Conservation (phyloP, 2,329 filamentous ascomycete species). For the Pestalotiopsis sp. region DNA sequence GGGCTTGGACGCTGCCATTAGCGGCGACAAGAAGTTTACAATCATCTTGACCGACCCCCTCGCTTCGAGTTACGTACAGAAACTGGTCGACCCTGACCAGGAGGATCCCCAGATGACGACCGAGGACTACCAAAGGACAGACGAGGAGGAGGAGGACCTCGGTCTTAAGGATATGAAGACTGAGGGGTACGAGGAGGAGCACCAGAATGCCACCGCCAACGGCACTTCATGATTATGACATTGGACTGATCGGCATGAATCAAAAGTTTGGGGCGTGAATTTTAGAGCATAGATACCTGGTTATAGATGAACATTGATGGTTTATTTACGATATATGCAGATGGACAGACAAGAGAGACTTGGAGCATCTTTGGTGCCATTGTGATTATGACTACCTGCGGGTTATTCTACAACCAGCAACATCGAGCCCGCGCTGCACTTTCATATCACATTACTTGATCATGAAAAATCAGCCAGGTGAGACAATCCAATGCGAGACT, state of each 20-base stretch:
- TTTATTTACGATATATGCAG: not conserved
- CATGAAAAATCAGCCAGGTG: not conserved
- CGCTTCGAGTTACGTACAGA: slow-evolving; percentile 92
- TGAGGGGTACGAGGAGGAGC: slow-evolving; percentile 74
- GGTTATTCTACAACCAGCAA: not conserved
- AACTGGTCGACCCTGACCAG: slow-evolving; percentile 70
- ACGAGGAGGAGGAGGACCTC: slow-evolving; percentile 91
- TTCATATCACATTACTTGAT: not conserved
- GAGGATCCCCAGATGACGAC: slow-evolving; percentile 77
- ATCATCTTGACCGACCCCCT: slow-evolving; percentile 84
- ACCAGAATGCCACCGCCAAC: not conserved
- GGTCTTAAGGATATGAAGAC: slow-evolving; percentile 91
- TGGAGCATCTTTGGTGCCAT: not conserved
- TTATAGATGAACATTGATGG: not conserved
- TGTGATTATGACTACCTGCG: not conserved
- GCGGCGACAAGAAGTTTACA: slow-evolving; percentile 77
- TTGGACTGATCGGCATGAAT: not conserved
- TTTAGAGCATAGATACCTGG: slow-evolving; percentile 7
- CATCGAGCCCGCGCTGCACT: not conserved
- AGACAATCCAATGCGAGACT: not conserved
- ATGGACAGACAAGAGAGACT: not conserved
- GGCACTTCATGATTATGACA: slow-evolving; percentile 1
- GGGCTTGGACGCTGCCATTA: slow-evolving; percentile 74
- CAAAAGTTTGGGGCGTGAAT: not conserved
- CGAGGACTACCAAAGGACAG: slow-evolving; percentile 83